Evolutionary conservation across 164 flowering plant species (phyloP).

Genomic region (Piper betle): DNA sequence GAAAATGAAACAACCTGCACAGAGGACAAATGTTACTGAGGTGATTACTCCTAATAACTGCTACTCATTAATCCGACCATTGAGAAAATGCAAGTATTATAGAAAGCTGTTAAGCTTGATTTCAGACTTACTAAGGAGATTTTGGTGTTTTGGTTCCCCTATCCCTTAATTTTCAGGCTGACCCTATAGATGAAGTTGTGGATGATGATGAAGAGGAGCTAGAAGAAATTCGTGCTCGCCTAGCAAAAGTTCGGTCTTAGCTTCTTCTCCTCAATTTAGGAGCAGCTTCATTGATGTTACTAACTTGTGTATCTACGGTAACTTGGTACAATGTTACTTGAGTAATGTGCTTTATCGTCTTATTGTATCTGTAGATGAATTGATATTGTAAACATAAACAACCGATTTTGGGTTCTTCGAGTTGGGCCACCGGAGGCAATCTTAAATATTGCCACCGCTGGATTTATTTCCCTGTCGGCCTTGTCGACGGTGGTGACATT

Average conservation of each 20-base stretch:
- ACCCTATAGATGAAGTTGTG: slow-evolving; percentile 43
- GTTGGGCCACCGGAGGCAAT: not conserved
- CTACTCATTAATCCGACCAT: not conserved
- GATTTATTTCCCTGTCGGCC: not conserved
- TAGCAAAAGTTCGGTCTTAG: slow-evolving; percentile 13
- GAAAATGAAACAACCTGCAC: slow-evolving; percentile 41
- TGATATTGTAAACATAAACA: not conserved
- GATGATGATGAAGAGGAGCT: slow-evolving; percentile 79
- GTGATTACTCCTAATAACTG: slow-evolving; percentile 11
- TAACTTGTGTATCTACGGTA: not conserved
- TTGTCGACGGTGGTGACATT: not conserved
- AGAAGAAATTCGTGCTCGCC: slow-evolving; percentile 30
- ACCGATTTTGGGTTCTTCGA: not conserved
- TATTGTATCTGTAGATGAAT: no score
- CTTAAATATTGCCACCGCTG: not conserved
- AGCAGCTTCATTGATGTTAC: not conserved
- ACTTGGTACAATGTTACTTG: not conserved
- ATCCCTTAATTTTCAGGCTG: slow-evolving; percentile 25
- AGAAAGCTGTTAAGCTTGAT: no score
- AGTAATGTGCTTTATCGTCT: no score
- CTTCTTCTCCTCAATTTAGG: not conserved
- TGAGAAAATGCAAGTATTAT: no score
- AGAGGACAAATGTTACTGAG: slow-evolving; percentile 23
- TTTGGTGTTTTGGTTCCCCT: no score
- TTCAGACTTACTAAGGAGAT: no score